A percentile compares a stretch with the other conserved stretches of the same genome.
Evolutionary conservation across 441 rosid genomes (phyloP).

Genomic region (Croton setiger): DNA sequence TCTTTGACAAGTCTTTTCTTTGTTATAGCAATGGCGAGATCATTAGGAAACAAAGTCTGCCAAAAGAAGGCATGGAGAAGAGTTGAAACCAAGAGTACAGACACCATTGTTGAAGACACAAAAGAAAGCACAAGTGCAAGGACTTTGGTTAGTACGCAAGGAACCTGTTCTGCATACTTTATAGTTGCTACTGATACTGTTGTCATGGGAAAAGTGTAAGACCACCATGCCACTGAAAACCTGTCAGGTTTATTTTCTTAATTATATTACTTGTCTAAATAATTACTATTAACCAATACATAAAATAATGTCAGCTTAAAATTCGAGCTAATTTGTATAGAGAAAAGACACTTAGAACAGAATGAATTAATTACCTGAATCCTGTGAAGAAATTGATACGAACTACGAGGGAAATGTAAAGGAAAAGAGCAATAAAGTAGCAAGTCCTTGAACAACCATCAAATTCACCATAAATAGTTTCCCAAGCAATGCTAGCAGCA

Average conservation of each 20-base stretch:
- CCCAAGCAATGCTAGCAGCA: constrained; percentile 89
- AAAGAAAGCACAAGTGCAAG: constrained; percentile 69
- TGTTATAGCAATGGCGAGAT: constrained; percentile 78
- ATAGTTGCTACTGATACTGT: constrained; percentile 80
- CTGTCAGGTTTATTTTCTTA: constrained; percentile 28
- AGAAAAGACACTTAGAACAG: too few species aligned
- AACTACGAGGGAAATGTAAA: constrained; percentile 60
- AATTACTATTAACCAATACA: too few species aligned
- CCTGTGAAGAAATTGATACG: constrained; percentile 92
- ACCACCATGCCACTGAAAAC: constrained; percentile 93
- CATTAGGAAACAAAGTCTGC: constrained; percentile 69
- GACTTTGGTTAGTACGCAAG: constrained; percentile 46
- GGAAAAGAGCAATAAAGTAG: constrained; percentile 80
- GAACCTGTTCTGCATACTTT: constrained; percentile 80
- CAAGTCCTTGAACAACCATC: constrained; percentile 78
- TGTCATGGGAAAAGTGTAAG: constrained; percentile 92
- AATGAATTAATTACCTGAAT: constrained; percentile 42
- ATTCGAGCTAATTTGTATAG: too few species aligned
- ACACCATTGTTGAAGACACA: constrained; percentile 74
- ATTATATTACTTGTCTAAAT: too few species aligned
- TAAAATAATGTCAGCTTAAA: too few species aligned
- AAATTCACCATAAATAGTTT: constrained; percentile 64
- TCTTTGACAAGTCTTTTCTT: constrained; percentile 52
- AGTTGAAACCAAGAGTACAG: constrained; percentile 54
- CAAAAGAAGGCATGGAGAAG: constrained; percentile 76